Evolutionary conservation across 495 filamentous ascomycete species (phyloP), one percentile per base, ranked within the genome.

Genomic region (Penicillium crystallinum): DNA sequence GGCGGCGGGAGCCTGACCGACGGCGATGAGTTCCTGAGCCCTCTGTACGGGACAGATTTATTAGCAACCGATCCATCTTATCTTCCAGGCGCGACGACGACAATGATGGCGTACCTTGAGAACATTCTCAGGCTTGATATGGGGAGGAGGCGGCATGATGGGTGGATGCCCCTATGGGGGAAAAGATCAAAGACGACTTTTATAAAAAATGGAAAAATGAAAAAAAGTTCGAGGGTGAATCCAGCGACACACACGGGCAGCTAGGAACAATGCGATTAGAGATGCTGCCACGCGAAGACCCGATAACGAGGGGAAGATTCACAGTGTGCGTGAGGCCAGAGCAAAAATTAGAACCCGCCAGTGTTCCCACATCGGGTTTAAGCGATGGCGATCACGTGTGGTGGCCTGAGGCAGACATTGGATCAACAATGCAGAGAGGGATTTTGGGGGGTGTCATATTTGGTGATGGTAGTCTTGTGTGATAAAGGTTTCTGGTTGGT

Each of bases 51-150:
- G 44, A 41, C 31, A 50, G 34, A 18, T 31, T 21, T n/a, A 53
- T 46, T 34, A 59, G 44, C 49, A 57, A 37, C 58, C 33, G 22
- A 15, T 47, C 5, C 9, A 15, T 48, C 36, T n/a, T 47, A 7
- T 48, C 50, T 10, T 43, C 30, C 37, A 45, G 23, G 15, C 21
- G 30, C 31, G 33, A 70, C 46, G 46, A 37, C 19, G 33, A 70
- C 46, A 34, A 37, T 31, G 33, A 31, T 34, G 46, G 38, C 22
- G n/a, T 62, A 84, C 83, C 79, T 95, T 97, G 74, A 97, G 86
- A 67, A 96, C 89, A 86, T 98, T 98, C 81, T 98, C 93, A 65
- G 93, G 95, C 71, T 93, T 95, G 63, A 90, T 90, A 72, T 96
- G 90, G 54, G 91, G 91, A 65, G 89, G 89, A 62, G 93, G 95